Conservation (phyloP, 1,284 basidiomycete genomes). For the Melanopsichium pennsylvanicum region DNA sequence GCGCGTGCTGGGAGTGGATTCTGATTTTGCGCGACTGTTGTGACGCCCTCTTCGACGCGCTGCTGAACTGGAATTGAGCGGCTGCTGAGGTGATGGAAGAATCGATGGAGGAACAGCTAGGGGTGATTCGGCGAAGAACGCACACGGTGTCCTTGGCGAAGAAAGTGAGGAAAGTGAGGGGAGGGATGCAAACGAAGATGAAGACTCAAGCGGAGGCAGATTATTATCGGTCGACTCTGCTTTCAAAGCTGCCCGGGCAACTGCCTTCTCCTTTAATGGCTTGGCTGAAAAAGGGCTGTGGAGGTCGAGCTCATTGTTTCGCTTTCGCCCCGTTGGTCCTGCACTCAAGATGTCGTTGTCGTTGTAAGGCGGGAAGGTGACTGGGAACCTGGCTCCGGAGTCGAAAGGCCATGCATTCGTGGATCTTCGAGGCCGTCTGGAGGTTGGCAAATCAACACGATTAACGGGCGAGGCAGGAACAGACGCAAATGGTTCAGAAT, state of each 20-base stretch:
- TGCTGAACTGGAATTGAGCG: slow-evolving; percentile 1
- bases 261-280: not conserved
- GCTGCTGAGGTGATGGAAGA: slow-evolving; percentile 4
- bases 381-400: not conserved
- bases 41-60: slow-evolving; percentile 10
- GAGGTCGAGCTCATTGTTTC: slow-evolving; percentile 9
- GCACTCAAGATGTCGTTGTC: not conserved
- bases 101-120: slow-evolving; percentile 1
- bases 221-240: slow-evolving; percentile 1
- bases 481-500: slow-evolving; percentile 12
- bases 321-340: too few relatives aligned
- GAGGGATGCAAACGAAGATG: slow-evolving; percentile 11
- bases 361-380: slow-evolving; percentile 5
- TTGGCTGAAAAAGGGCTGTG: slow-evolving; percentile 8
- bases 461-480: slow-evolving; percentile 15
- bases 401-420: slow-evolving; percentile 5
- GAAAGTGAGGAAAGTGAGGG: slow-evolving; percentile 11
- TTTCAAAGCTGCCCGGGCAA: not conserved
- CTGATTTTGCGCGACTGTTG: slow-evolving; percentile 21
- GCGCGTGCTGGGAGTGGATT: slow-evolving; percentile 19
- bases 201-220: slow-evolving; percentile 7
- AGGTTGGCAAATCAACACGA: not conserved
- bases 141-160: slow-evolving; percentile 15
- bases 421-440: slow-evolving; percentile 6
- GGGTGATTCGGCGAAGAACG: slow-evolving; percentile 13